Percentiles rank a stretch among this genome's conserved stretches.
These are phyloP conservation scores for Mortierella sp. DNA, from an alignment of 371 early-diverging fungal genomes.

Conservation along the genomic window DNA sequence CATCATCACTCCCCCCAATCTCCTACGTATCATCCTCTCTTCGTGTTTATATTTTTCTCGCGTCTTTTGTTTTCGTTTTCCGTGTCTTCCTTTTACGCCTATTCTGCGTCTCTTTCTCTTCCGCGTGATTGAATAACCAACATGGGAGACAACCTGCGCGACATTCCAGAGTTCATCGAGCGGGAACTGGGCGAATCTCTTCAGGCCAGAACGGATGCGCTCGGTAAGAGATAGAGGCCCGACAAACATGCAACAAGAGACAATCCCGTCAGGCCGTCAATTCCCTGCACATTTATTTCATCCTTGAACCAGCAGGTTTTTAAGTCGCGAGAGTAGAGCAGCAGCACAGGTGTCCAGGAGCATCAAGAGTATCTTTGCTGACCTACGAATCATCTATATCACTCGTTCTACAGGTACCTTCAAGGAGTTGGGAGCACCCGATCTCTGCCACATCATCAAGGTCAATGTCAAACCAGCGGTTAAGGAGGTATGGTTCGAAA, in stretches of 20 bases:
- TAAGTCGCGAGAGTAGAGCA: too few species aligned
- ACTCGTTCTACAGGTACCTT: conserved; percentile 57
- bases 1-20: neutral
- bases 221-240: conserved; percentile 80
- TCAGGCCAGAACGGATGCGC: conserved; percentile 85
- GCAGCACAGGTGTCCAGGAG: too few species aligned
- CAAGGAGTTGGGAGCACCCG: conserved; percentile 96
- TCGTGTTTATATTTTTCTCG: neutral
- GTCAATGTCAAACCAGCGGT: conserved; percentile 81
- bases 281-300: neutral
- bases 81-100: neutral
- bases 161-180: conserved; percentile 95
- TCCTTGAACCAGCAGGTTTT: too few species aligned
- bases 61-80: neutral
- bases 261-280: neutral
- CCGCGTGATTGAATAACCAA: conserved; percentile 2
- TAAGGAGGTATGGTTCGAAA: conserved; percentile 73
- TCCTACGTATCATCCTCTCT: neutral
- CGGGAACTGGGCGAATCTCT: conserved; percentile 89
- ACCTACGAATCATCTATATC: neutral
- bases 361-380: conserved; percentile 4
- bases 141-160: conserved; percentile 68
- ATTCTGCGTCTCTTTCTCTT: neutral
- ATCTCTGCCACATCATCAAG: conserved; percentile 94
- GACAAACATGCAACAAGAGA: neutral